Evolutionary conservation across 352 stramenopile species (phyloP).

Genomic region (Phytophthora crassamura): DNA sequence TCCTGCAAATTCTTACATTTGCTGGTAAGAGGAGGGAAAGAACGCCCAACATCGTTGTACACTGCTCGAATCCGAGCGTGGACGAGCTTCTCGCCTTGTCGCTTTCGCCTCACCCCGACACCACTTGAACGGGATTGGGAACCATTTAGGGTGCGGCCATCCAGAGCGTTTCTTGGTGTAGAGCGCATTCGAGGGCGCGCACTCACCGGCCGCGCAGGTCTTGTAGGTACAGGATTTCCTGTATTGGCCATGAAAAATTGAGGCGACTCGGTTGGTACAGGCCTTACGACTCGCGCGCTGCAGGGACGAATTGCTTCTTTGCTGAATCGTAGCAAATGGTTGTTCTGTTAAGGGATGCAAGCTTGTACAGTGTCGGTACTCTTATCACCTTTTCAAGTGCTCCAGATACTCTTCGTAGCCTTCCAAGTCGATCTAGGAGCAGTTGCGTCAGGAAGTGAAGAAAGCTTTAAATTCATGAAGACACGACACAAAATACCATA

Average conservation of each 20-base stretch:
- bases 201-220: constrained; percentile 49
- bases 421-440: constrained; percentile 61
- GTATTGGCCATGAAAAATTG: constrained; percentile 66
- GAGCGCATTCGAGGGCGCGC: constrained; percentile 41
- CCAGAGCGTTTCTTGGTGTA: constrained; percentile 12
- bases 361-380: not conserved
- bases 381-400: constrained; percentile 52
- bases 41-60: constrained; percentile 52
- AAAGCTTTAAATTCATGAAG: not conserved
- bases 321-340: constrained; percentile 26
- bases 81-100: constrained; percentile 41
- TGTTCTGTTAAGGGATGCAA: not conserved
- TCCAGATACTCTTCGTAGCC: constrained; percentile 66
- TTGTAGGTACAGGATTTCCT: constrained; percentile 38
- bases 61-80: constrained; percentile 55
- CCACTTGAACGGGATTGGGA: constrained; percentile 13
- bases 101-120: constrained; percentile 43
- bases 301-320: constrained; percentile 47
- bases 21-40: constrained; percentile 34
- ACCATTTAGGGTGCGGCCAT: not conserved
- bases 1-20: constrained; percentile 58
- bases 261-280: constrained; percentile 51
- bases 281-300: constrained; percentile 44
- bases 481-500: constrained; percentile 1
- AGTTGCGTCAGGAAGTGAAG: not conserved